Evolutionary conservation across 768 basidiomycete species (phyloP).

Genomic region (Hericium erinaceus): DNA sequence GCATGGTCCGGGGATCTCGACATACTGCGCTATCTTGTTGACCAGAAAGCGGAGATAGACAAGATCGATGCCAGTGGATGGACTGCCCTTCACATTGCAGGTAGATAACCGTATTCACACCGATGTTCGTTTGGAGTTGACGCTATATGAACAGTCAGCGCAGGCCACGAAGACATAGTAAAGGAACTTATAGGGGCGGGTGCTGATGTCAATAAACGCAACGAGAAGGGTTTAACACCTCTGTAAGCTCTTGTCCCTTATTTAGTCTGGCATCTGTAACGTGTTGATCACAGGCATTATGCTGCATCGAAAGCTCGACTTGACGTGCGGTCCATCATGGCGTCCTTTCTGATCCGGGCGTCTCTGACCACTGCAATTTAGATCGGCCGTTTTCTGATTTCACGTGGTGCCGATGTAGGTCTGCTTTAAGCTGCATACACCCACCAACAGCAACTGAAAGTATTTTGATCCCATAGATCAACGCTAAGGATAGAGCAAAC

Average conservation of each 20-base stretch:
- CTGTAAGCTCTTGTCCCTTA: constrained; percentile 42
- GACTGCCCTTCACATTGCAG: constrained; percentile 75
- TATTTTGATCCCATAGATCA: constrained; percentile 50
- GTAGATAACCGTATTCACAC: constrained; percentile 24
- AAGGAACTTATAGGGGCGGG: constrained; percentile 74
- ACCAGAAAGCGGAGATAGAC: constrained; percentile 61
- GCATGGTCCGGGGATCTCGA: constrained; percentile 65
- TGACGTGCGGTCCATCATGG: constrained; percentile 37
- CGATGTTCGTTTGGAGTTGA: background rate
- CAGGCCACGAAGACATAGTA: constrained; percentile 68
- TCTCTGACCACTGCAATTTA: constrained; percentile 22
- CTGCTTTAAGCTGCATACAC: constrained; percentile 17
- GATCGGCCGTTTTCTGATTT: constrained; percentile 83
- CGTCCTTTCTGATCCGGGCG: background rate
- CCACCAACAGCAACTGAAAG: constrained; percentile 22
- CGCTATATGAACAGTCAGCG: constrained; percentile 48
- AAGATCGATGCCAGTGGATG: constrained; percentile 59
- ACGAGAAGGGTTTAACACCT: constrained; percentile 76
- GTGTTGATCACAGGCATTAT: constrained; percentile 56
- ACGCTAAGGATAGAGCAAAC: constrained; percentile 87
- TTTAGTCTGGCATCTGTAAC: constrained; percentile 4
- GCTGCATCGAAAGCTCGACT: constrained; percentile 87
- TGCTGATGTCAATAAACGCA: constrained; percentile 71
- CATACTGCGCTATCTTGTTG: constrained; percentile 57
- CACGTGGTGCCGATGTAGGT: constrained; percentile 86